Base-by-base conservation (phyloP, 495 filamentous ascomycete species). In the Penicillium canescens region DNA sequence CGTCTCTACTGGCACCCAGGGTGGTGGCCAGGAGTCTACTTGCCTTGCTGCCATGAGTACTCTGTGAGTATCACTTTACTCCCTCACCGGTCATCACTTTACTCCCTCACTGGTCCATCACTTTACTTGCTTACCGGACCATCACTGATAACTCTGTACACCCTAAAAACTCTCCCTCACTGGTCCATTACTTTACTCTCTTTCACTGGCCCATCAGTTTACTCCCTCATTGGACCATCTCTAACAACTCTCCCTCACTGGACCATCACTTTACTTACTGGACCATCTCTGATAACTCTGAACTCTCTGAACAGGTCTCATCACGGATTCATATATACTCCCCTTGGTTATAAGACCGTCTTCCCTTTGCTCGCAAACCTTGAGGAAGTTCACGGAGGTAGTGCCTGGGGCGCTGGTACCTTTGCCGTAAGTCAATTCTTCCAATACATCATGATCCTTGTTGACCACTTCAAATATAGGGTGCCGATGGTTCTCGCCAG, bases 271-370 rank as follows among this genome's bases (percentile, higher is more conserved):
- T 18, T 18, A 18, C 18, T 18, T 18, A 18, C 18, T 18, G 18
- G 18, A 18, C 18, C 18, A 18, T 18, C 18, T 18, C 18, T 18
- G 18, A 18, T 18, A 18, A 18, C 18, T 1, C n/a, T n/a, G n/a
- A n/a, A n/a, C n/a, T n/a, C n/a, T n/a, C 18, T 18, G 18, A 18
- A 18, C 1, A 18, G 18, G 18, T 71, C 87, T 46, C 94, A 98
- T 72, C 94, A 98, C 80, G 94, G 94, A 59, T 87, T 98, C 70
- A 86, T 94, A 81, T 98, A 89, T 68, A 91, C 97, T 23, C 94
- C 94, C 37, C 80, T 98, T 57, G 94, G 94, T 39, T 98, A 96
- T 80, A 86, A 88, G 78, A 88, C 85, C 61, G 75, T 85, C 52
- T 96, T 96, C 70, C 72, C 60, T 26, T 66, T 79, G 42, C 69